phyloP scores from a whole-genome alignment of 257 asterid species.

The Leptodermis oblonga region DNA sequence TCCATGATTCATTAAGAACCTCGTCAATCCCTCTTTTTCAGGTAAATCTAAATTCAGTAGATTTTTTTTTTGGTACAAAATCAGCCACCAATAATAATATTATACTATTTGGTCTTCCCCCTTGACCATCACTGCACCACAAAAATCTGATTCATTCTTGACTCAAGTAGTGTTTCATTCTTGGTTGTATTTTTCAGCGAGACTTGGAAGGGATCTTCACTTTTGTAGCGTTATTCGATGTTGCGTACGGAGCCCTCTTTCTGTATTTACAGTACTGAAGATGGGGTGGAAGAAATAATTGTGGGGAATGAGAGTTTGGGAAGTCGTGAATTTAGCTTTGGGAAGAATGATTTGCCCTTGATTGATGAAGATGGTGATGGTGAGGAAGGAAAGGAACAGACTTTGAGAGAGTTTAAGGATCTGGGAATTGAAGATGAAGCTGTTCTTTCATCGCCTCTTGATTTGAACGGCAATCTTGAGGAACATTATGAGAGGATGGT shows the following conservation, averaged over 20 bases:
- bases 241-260: slow-evolving; percentile 68
- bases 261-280: slow-evolving; percentile 44
- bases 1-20: neutral
- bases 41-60: neutral
- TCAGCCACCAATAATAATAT: neutral
- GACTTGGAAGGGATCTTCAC: slow-evolving; percentile 13
- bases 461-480: slow-evolving; percentile 34
- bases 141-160: slow-evolving; percentile 16
- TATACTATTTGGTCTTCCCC: neutral
- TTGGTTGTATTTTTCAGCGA: slow-evolving; percentile 16
- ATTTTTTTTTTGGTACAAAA: neutral
- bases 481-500: slow-evolving; percentile 31
- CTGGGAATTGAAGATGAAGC: slow-evolving; percentile 24
- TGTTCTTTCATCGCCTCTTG: slow-evolving; percentile 8
- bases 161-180: slow-evolving; percentile 11
- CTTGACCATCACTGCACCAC: neutral
- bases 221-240: slow-evolving; percentile 19
- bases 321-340: slow-evolving; percentile 51
- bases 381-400: slow-evolving; percentile 17
- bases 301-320: slow-evolving; percentile 23
- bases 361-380: slow-evolving; percentile 43
- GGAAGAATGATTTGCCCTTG: slow-evolving; percentile 28
- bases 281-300: slow-evolving; percentile 18
- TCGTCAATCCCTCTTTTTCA: neutral
- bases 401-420: slow-evolving; percentile 25